Evolutionary conservation across 805 yeast genomes (phyloP).

Genomic region (Ogataea pini): DNA sequence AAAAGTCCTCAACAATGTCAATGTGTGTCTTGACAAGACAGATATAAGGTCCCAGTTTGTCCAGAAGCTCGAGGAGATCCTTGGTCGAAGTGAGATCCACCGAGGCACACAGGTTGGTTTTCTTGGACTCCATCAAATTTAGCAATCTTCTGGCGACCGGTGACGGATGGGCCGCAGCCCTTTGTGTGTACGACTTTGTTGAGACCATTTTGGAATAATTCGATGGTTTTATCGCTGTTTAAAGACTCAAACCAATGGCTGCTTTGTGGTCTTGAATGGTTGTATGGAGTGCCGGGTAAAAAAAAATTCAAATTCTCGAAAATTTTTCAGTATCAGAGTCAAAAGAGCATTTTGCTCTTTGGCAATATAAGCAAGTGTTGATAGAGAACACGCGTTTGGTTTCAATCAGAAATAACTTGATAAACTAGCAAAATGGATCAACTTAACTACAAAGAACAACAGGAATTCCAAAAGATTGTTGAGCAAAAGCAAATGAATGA

Average conservation of each 20-base stretch:
- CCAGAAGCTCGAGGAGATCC: slow-evolving; percentile 73
- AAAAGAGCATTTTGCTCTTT: background rate
- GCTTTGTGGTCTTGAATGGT: background rate
- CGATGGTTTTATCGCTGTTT: background rate
- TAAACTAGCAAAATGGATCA: slow-evolving; percentile 70
- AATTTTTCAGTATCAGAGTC: slow-evolving; percentile 7
- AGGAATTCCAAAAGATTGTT: slow-evolving; percentile 90
- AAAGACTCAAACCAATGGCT: background rate
- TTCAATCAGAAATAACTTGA: background rate
- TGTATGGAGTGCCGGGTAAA: slow-evolving; percentile 9
- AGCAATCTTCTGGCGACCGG: slow-evolving; percentile 79
- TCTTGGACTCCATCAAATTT: slow-evolving; percentile 70
- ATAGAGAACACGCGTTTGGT: slow-evolving; percentile 1
- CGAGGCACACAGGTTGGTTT: slow-evolving; percentile 92
- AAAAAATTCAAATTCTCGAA: slow-evolving; percentile 3
- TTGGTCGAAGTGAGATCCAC: slow-evolving; percentile 81
- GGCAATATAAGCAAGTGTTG: slow-evolving; percentile 7
- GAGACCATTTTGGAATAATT: background rate
- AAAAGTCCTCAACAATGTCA: slow-evolving; percentile 88
- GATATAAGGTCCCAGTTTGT: slow-evolving; percentile 84
- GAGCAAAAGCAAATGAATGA: slow-evolving; percentile 99
- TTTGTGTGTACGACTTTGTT: slow-evolving; percentile 54
- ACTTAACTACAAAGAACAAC: slow-evolving; percentile 93
- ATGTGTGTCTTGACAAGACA: slow-evolving; percentile 93
- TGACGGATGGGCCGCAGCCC: slow-evolving; percentile 73